Evolutionary conservation across 2,329 filamentous ascomycete species (phyloP), one percentile per base, ranked within the genome.

Genomic region (Penicillium hesseltinei): DNA sequence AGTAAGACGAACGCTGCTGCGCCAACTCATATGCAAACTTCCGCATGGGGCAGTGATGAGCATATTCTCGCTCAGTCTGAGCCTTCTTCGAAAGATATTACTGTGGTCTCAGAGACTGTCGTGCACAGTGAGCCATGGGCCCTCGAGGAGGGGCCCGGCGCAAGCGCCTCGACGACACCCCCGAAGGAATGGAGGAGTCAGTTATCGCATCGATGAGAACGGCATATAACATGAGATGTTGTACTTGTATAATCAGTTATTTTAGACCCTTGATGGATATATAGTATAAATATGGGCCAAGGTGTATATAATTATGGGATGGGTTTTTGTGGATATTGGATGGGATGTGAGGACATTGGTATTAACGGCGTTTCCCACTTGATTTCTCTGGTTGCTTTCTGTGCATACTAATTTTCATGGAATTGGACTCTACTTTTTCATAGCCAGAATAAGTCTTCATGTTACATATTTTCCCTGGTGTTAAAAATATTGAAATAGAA

Each of bases 41-140:
- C 61, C 13, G 68, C 63, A 5, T 69, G 68, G 67, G 68, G 68
- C 2, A 71, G 68, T 29, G 69, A 72, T 29, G 70, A 71, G 54
- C 61, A 69, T 36, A 66, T 70, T 3, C 48, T 69, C 9, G 54
- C 51, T 15, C 54, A 56, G 11, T 51, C 31, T 5, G 46, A 54
- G 4, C 42, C 51, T 17, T 47, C 53, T 15, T 56, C 44, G 11
- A 64, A 65, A 25, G 60, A 66, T 50, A 69, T 69, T 23, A 69
- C 65, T 15, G 66, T 69, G 25, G 62, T 67, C 15, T 64, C 64
- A 10, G 67, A 69, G 53, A 69, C 63, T 43, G 56, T 67, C n/a
- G 56, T 69, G 8, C 53, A 62, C n/a, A 65, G 64, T 45, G 67
- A 69, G 45, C 57, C 57, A 5, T 66, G 62, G 62, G 27, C 4